These are phyloP conservation scores for Trichosporon faecale DNA, from an alignment of 1,284 basidiomycete genomes.

Conservation along the genomic window DNA sequence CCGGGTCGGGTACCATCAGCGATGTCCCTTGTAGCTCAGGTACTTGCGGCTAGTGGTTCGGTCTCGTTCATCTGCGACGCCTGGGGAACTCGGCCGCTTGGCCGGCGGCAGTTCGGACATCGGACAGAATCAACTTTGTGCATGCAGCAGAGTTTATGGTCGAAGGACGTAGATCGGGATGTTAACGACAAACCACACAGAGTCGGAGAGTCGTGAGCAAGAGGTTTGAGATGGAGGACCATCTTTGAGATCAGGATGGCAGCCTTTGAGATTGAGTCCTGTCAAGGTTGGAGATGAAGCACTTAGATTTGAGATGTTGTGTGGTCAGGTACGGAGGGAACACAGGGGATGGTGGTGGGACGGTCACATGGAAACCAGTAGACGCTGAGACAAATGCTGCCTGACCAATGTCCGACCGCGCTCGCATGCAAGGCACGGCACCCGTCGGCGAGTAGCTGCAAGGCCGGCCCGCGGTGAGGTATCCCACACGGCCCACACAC, in stretches of 20 bases:
- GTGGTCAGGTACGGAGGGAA: not conserved
- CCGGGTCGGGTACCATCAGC: not conserved
- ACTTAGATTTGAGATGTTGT: not conserved
- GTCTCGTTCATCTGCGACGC: not conserved
- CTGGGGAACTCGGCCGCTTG: not conserved
- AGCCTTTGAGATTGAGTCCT: not conserved
- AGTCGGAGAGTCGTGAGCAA: not conserved
- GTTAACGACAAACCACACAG: not conserved
- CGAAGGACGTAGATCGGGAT: not conserved
- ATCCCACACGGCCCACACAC: too few relatives aligned
- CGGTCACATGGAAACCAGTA: not conserved
- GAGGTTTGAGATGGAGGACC: not conserved
- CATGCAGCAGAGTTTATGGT: not conserved
- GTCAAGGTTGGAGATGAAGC: not conserved
- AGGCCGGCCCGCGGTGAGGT: too few relatives aligned
- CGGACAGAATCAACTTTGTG: too few relatives aligned
- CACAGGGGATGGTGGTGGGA: not conserved
- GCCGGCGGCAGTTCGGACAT: not conserved
- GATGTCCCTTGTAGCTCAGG: not conserved
- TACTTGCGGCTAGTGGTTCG: not conserved
- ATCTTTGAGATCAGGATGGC: not conserved
- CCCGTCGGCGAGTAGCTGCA: too few relatives aligned
- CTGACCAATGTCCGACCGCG: not conserved
- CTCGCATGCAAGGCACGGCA: not conserved
- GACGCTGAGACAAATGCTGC: not conserved